Evolutionary conservation across 495 filamentous ascomycete genomes (phyloP).

Genomic region (Terfezia boudieri): DNA sequence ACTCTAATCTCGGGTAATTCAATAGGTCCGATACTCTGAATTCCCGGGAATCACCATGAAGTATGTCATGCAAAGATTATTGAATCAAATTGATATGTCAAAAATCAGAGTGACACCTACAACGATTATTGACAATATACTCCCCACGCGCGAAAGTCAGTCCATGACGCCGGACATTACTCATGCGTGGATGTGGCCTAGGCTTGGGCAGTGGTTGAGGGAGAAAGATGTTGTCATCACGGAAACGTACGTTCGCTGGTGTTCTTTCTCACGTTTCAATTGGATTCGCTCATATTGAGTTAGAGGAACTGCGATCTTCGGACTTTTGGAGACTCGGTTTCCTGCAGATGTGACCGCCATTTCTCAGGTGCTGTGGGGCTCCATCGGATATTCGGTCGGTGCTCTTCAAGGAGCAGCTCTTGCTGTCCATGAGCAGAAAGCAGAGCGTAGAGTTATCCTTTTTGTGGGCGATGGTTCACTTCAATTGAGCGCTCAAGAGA

Average conservation of each 20-base stretch:
- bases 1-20: slow-evolving; percentile 15
- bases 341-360: slow-evolving; percentile 51
- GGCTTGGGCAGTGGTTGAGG: slow-evolving; percentile 52
- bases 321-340: slow-evolving; percentile 73
- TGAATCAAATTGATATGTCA: slow-evolving; percentile 34
- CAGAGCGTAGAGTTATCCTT: slow-evolving; percentile 43
- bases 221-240: slow-evolving; percentile 62
- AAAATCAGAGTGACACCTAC: slow-evolving; percentile 29
- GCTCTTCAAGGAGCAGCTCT: slow-evolving; percentile 56
- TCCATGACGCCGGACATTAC: slow-evolving; percentile 34
- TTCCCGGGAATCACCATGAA: slow-evolving; percentile 73
- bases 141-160: slow-evolving; percentile 30
- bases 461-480: slow-evolving; percentile 78
- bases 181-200: slow-evolving; percentile 74
- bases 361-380: slow-evolving; percentile 74
- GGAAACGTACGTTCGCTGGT: slow-evolving; percentile 32
- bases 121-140: slow-evolving; percentile 28
- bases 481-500: slow-evolving; percentile 65
- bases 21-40: slow-evolving; percentile 39
- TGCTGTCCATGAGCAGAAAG: slow-evolving; percentile 36
- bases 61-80: slow-evolving; percentile 58
- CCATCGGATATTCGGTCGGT: slow-evolving; percentile 64
- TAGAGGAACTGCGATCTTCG: slow-evolving; percentile 63
- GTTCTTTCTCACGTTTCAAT: not conserved
- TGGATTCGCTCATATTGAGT: not conserved